A percentile compares a stretch with the other conserved stretches of the same genome.
Conservation (phyloP, 2,329 filamentous ascomycete species). For the Colletotrichum scovillei region DNA sequence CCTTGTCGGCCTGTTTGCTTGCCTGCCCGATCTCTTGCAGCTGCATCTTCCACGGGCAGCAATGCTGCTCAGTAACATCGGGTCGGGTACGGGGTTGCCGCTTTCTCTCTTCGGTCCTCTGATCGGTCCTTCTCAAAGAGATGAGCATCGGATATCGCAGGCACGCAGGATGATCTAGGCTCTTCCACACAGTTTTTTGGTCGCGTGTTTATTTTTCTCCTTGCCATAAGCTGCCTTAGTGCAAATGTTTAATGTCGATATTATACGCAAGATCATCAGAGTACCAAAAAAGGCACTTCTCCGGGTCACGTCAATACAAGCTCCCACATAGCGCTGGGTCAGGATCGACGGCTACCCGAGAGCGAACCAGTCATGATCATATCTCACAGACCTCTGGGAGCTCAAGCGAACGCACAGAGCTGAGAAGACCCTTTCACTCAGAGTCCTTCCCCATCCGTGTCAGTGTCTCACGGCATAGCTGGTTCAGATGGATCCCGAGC, state of each 20-base stretch:
- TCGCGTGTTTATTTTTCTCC: background rate
- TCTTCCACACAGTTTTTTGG: background rate
- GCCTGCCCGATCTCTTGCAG: background rate
- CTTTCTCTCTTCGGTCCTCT: background rate
- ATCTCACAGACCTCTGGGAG: background rate
- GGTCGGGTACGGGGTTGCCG: background rate
- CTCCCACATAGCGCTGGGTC: background rate
- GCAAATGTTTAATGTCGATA: too few relatives aligned
- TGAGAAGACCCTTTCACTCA: background rate
- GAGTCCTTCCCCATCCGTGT: background rate
- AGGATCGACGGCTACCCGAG: background rate
- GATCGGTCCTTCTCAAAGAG: too few relatives aligned
- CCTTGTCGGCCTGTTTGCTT: too few relatives aligned
- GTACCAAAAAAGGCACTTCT: background rate
- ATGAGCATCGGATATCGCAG: too few relatives aligned
- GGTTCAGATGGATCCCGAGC: conserved; percentile 1
- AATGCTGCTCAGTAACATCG: background rate
- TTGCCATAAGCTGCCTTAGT: background rate
- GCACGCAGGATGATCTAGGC: background rate
- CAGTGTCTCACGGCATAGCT: background rate
- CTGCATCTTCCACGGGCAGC: background rate
- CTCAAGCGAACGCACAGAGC: background rate
- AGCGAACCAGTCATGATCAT: background rate
- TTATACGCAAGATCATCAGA: too few relatives aligned
- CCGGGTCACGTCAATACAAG: background rate